phyloP scores from a whole-genome alignment of 169 alveolate species.

The Plasmodium knowlesi region DNA sequence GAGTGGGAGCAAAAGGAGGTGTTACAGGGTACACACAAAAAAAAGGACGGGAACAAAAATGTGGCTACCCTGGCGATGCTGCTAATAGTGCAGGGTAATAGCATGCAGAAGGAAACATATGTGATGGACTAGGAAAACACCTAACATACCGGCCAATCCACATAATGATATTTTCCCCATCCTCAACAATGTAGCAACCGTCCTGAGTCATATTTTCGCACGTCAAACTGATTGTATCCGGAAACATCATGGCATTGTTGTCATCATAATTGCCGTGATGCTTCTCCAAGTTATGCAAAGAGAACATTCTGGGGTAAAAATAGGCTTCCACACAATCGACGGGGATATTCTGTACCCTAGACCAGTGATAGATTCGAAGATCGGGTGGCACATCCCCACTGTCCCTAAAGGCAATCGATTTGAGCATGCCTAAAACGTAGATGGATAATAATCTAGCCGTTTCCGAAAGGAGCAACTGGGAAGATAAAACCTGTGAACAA shows the following conservation, averaged over 20 bases:
- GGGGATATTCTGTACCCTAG: constrained; percentile 82
- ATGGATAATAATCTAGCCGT: constrained; percentile 71
- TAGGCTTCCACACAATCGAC: constrained; percentile 83
- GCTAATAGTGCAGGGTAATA: background rate
- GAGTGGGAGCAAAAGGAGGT: background rate
- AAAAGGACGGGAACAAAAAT: background rate
- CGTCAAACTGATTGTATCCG: constrained; percentile 85
- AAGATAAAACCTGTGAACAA: constrained; percentile 83
- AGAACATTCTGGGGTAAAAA: constrained; percentile 88
- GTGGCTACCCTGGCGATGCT: background rate
- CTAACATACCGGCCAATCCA: constrained; percentile 90
- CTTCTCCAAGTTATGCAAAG: constrained; percentile 81
- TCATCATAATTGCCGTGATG: constrained; percentile 70
- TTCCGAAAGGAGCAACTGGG: constrained; percentile 76
- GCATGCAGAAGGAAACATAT: background rate
- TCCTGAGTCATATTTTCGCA: constrained; percentile 88
- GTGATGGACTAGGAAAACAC: background rate
- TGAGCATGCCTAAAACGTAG: constrained; percentile 88
- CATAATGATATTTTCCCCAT: constrained; percentile 89
- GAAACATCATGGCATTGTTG: constrained; percentile 73
- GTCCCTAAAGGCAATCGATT: constrained; percentile 87
- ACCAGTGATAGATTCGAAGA: constrained; percentile 86
- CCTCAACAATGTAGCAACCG: constrained; percentile 89
- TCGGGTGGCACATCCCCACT: constrained; percentile 85
- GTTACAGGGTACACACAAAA: background rate